Percentiles rank a stretch among this genome's conserved stretches.
Conservation (phyloP, 495 filamentous ascomycete genomes). For the Glutinoglossum americanum region DNA sequence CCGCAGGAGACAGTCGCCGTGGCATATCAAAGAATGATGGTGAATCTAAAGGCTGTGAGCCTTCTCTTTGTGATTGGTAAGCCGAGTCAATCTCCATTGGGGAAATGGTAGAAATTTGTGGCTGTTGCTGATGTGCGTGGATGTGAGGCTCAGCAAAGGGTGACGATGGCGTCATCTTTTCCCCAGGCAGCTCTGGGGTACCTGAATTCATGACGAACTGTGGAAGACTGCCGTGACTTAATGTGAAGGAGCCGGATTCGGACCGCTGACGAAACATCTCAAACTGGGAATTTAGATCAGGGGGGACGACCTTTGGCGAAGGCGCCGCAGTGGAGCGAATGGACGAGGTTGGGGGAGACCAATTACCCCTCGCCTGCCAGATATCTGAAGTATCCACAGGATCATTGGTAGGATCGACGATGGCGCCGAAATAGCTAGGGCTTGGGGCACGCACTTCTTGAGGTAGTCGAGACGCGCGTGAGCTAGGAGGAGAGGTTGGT, state of each 20-base stretch:
- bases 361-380: background rate
- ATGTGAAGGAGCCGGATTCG: slow-evolving; percentile 36
- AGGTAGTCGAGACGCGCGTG: background rate
- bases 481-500: background rate
- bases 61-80: background rate
- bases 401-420: background rate
- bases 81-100: background rate
- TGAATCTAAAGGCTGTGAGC: slow-evolving; percentile 6
- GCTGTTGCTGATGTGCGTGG: background rate
- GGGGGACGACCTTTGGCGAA: slow-evolving; percentile 44
- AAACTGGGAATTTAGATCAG: slow-evolving; percentile 55
- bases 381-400: background rate
- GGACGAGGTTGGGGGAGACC: background rate
- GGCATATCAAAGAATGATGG: slow-evolving; percentile 17
- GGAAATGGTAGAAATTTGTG: background rate
- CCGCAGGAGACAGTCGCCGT: slow-evolving; percentile 20
- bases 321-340: slow-evolving; percentile 42
- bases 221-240: slow-evolving; percentile 17
- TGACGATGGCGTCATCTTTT: slow-evolving; percentile 14
- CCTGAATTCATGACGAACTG: slow-evolving; percentile 18
- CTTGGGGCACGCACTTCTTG: background rate
- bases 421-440: background rate
- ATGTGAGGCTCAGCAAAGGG: background rate
- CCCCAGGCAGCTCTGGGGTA: slow-evolving; percentile 7
- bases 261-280: slow-evolving; percentile 52